Evolutionary conservation across 805 yeast genomes (phyloP), one percentile per base, ranked within the genome.

Genomic region (Starmerella vitae): DNA sequence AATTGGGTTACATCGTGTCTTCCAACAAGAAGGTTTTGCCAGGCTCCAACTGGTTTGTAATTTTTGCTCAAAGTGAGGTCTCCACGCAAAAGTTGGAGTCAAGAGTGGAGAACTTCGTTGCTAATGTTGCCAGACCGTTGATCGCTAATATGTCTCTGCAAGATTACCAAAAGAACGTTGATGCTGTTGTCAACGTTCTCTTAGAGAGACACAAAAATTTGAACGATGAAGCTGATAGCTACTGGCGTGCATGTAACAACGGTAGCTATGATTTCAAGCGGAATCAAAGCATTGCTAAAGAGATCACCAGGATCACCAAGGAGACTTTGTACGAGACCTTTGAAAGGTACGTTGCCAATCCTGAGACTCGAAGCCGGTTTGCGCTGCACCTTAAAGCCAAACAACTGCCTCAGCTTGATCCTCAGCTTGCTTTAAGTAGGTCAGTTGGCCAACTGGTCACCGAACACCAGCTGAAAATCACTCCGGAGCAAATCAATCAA

Each of bases 1-100:
- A 91, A 59, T 67, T 88, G 24, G 98, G 98, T 2, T 88, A 88
- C 53, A 85, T 88, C 46, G 98, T 88, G 0, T 84, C 83, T 55
- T 75, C 91, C 32, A 81, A 93, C 0, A 62, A 70, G 20, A 65
- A 78, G 44, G 67, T 68, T 44, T 71, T 82, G 3, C 71, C 93
- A 54, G 77, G 91, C 18, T 71, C 47, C 78, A 5, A 67, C 72
- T 55, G 86, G 88, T 12, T 70, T 75, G 48, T 68, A 91, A 51
- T 91, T 12, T 63, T 86, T 48, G 69, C 86, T 36, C 98, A 88
- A 62, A 77, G 91, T 43, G 96, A 84, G 57, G 73, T 78, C 55
- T 61, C 82, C 2, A 67, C 91, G 3, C 71, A 68, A 12, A 86
- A 76, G 57, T 65, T 91, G 44, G 83, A 82, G 54, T 69, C 69